phyloP scores from a whole-genome alignment of 2,329 filamentous ascomycete species.

The Sclerotinia trifoliorum region DNA sequence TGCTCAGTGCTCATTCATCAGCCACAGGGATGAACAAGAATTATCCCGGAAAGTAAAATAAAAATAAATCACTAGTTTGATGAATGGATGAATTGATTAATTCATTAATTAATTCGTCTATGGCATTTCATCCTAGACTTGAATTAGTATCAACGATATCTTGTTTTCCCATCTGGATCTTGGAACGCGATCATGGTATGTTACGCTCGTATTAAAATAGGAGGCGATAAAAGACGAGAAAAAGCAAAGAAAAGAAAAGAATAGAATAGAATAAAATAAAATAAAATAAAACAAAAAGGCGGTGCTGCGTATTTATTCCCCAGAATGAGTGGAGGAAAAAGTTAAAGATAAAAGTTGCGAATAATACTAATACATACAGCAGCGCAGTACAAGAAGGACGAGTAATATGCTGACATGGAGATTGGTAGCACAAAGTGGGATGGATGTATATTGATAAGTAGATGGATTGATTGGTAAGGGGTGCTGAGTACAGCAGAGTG shows the following conservation, averaged over 20 bases:
- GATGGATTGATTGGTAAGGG: background rate
- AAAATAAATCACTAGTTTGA: background rate
- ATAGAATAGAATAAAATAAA: background rate
- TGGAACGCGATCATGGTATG: background rate
- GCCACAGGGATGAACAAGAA: constrained; percentile 18
- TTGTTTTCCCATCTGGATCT: background rate
- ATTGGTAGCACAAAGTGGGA: constrained; percentile 1
- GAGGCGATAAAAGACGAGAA: background rate
- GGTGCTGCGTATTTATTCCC: constrained; percentile 1
- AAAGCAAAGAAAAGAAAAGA: background rate
- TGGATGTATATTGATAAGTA: background rate
- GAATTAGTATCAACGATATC: constrained; percentile 15
- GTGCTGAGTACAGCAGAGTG: background rate
- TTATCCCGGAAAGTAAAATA: background rate
- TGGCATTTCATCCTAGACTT: background rate
- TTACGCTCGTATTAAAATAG: background rate
- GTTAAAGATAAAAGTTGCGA: background rate
- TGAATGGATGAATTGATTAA: background rate
- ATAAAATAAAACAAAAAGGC: background rate
- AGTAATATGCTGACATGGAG: background rate
- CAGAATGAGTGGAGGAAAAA: background rate
- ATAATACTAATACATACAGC: constrained; percentile 5
- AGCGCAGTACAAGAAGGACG: background rate
- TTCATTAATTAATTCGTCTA: background rate
- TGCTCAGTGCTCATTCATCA: constrained; percentile 16